Evolutionary conservation across 768 basidiomycete species (phyloP).

Genomic region (Psilocybe tampanensis): DNA sequence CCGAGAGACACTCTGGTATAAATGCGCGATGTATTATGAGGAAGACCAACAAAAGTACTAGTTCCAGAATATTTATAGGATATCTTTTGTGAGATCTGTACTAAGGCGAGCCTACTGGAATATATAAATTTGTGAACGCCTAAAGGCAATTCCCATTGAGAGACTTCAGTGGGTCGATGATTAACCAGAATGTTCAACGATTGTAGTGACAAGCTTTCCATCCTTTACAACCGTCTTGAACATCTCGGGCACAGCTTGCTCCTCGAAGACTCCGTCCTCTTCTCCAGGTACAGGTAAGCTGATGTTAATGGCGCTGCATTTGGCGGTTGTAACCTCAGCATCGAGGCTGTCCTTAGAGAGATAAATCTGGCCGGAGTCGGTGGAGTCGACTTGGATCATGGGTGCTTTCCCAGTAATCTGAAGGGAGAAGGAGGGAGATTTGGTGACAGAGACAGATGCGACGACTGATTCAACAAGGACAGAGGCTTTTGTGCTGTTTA

Average conservation of each 20-base stretch:
- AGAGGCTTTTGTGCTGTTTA: constrained; percentile 86
- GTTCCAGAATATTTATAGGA: neutral
- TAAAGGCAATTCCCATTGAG: too few relatives aligned
- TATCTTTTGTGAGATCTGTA: neutral
- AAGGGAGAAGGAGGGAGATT: constrained; percentile 89
- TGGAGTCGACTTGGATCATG: constrained; percentile 92
- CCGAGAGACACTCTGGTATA: neutral
- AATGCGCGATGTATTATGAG: neutral
- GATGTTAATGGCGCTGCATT: constrained; percentile 92
- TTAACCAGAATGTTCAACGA: constrained; percentile 84
- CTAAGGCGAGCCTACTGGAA: neutral
- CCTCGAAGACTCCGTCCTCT: constrained; percentile 90
- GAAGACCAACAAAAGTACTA: neutral
- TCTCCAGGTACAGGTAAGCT: constrained; percentile 84
- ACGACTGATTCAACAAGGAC: constrained; percentile 91
- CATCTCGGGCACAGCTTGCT: constrained; percentile 95
- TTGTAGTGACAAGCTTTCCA: constrained; percentile 85
- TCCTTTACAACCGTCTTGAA: constrained; percentile 79
- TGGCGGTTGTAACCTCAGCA: constrained; percentile 90
- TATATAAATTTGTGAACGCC: neutral
- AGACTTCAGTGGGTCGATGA: neutral
- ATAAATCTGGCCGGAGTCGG: constrained; percentile 94
- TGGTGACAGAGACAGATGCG: constrained; percentile 86
- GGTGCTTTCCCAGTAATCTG: constrained; percentile 91
- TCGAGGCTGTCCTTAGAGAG: constrained; percentile 78